Conservation (phyloP, 805 yeast species). For the Torulaspora franciscae region DNA sequence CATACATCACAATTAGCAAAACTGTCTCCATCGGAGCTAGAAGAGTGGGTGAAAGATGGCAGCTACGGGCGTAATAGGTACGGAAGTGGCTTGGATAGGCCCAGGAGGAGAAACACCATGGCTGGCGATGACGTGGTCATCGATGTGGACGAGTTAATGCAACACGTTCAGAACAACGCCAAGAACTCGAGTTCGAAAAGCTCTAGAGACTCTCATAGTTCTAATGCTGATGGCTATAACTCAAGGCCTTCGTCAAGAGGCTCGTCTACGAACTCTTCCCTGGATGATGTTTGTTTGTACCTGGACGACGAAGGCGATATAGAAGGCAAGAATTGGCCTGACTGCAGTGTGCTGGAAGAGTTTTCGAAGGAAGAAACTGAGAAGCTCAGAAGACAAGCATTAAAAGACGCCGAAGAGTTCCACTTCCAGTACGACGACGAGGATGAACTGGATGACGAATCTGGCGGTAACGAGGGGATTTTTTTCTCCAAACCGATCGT, state of each 20-base stretch:
- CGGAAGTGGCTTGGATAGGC: constrained; percentile 10
- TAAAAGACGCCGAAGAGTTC: constrained; percentile 37
- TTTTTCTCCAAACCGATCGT: constrained; percentile 41
- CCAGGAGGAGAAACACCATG: constrained; percentile 16
- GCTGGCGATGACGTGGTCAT: constrained; percentile 31
- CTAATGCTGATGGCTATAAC: constrained; percentile 33
- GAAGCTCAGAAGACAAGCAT: constrained; percentile 42
- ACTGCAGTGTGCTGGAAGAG: constrained; percentile 66
- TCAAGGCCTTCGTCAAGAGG: constrained; percentile 43
- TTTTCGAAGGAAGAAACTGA: constrained; percentile 65
- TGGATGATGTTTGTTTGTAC: constrained; percentile 91
- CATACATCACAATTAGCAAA: constrained; percentile 7
- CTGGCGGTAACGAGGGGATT: constrained; percentile 29
- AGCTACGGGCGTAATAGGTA: constrained; percentile 7
- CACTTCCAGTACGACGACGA: constrained; percentile 37
- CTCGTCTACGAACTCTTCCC: constrained; percentile 56
- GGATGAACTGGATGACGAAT: constrained; percentile 23
- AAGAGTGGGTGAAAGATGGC: constrained; percentile 14
- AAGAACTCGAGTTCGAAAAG: constrained; percentile 6
- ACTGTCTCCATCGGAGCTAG: constrained; percentile 17
- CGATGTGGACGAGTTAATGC: constrained; percentile 34
- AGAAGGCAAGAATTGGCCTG: constrained; percentile 68
- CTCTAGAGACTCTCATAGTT: constrained; percentile 6
- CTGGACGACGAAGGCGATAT: constrained; percentile 46
- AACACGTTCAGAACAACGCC: constrained; percentile 25